These are phyloP conservation scores for Vaccinium macrocarpon DNA, from an alignment of 148 eudicot genomes.

Conservation along the genomic window DNA sequence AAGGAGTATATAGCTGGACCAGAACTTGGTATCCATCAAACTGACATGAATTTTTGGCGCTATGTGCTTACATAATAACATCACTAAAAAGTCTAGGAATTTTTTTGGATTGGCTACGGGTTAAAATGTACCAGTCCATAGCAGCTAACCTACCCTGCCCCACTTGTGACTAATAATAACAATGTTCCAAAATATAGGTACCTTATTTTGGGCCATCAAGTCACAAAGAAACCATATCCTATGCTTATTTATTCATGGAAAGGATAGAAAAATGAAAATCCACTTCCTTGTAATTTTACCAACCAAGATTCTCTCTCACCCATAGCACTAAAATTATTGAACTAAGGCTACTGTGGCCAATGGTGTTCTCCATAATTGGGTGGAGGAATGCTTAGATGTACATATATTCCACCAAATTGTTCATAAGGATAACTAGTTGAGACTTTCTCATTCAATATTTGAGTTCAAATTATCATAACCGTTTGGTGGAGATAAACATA, in stretches of 20 bases:
- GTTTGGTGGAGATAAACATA: background rate
- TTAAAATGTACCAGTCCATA: conserved; percentile 14
- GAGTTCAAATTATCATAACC: background rate
- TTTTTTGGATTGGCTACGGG: conserved; percentile 7
- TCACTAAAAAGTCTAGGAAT: background rate
- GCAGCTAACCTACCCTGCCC: background rate
- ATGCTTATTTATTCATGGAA: background rate
- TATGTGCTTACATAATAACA: background rate
- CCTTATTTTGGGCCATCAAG: conserved; percentile 2
- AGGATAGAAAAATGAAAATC: background rate
- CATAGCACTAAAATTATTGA: background rate
- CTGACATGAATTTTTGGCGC: background rate
- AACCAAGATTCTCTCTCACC: background rate
- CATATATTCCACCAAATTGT: background rate
- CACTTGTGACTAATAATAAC: conserved; percentile 17
- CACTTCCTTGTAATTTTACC: conserved; percentile 3
- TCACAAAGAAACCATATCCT: background rate
- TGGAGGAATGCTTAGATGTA: conserved; percentile 13
- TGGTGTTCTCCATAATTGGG: conserved; percentile 40
- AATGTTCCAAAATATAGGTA: conserved; percentile 16
- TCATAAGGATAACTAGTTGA: background rate
- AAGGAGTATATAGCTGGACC: too few relatives aligned
- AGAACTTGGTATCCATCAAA: background rate
- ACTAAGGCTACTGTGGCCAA: conserved; percentile 13
- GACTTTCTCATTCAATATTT: background rate